Percentiles rank a stretch among this genome's conserved stretches.
Conservation (phyloP, 345 rosid genomes). For the Pistacia atlantica region DNA sequence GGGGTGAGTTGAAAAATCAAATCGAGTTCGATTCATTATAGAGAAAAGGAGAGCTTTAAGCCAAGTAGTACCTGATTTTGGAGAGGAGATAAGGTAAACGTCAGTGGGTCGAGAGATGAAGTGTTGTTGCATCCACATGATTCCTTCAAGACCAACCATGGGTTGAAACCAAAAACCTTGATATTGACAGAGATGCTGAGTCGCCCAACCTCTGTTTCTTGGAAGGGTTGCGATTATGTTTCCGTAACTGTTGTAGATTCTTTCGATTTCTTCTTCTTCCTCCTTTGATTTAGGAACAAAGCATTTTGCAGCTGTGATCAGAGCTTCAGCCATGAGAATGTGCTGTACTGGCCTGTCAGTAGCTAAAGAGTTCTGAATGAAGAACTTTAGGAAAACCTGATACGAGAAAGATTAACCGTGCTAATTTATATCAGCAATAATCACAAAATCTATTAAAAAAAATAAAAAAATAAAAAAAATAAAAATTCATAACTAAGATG, state of each 20-base stretch:
- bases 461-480: no score
- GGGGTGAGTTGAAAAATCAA: constrained; percentile 11
- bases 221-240: background rate
- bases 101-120: background rate
- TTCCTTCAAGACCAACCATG: background rate
- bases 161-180: constrained; percentile 6
- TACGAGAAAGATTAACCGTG: no score
- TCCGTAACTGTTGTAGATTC: background rate
- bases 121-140: constrained; percentile 4
- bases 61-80: constrained; percentile 11
- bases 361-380: no score
- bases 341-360: no score
- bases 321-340: background rate
- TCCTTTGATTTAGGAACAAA: background rate
- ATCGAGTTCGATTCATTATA: background rate
- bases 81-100: no score
- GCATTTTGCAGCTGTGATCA: background rate
- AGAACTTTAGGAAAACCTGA: no score
- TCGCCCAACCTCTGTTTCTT: background rate
- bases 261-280: background rate
- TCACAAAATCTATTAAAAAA: no score
- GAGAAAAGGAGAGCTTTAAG: constrained; percentile 4
- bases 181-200: background rate
- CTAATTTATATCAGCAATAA: no score
- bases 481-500: no score